Conservation (phyloP, 2,329 filamentous ascomycete genomes). For the Leptographium galeiforme region DNA sequence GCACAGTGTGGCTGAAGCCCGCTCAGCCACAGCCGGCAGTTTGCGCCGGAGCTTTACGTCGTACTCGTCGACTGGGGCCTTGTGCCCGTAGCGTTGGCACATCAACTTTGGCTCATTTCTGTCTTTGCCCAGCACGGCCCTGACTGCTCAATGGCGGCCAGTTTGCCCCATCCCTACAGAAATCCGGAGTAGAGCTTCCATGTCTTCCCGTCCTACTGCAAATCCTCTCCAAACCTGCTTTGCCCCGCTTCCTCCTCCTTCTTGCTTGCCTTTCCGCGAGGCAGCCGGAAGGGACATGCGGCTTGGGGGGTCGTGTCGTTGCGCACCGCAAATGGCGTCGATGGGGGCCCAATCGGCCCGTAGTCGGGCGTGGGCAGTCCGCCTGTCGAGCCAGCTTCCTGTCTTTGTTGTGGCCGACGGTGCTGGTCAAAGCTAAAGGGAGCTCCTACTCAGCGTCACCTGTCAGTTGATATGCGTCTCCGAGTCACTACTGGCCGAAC, state of each 20-base stretch:
- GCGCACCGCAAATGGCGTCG: not conserved
- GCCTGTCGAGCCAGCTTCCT: not conserved
- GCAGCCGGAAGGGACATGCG: not conserved
- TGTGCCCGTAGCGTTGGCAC: too few species aligned
- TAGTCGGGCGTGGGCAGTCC: not conserved
- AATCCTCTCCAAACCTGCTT: not conserved
- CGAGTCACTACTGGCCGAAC: too few species aligned
- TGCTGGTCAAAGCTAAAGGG: not conserved
- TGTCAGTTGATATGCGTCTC: not conserved
- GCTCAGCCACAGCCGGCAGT: not conserved
- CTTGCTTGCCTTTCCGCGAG: not conserved
- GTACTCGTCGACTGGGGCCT: too few species aligned
- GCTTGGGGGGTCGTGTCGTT: not conserved
- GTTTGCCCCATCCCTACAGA: too few species aligned
- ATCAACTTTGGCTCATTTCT: too few species aligned
- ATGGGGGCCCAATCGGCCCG: slow-evolving; percentile 2
- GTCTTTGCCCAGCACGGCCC: too few species aligned
- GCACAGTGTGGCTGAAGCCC: not conserved
- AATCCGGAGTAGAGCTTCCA: too few species aligned
- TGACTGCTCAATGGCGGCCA: too few species aligned
- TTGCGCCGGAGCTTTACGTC: too few species aligned
- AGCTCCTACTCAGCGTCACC: not conserved
- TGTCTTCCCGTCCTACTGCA: not conserved
- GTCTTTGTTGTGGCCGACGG: not conserved
- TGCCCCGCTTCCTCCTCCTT: not conserved